These are phyloP conservation scores for Cytauxzoon felis DNA, from an alignment of 169 alveolate species.

Conservation along the genomic window DNA sequence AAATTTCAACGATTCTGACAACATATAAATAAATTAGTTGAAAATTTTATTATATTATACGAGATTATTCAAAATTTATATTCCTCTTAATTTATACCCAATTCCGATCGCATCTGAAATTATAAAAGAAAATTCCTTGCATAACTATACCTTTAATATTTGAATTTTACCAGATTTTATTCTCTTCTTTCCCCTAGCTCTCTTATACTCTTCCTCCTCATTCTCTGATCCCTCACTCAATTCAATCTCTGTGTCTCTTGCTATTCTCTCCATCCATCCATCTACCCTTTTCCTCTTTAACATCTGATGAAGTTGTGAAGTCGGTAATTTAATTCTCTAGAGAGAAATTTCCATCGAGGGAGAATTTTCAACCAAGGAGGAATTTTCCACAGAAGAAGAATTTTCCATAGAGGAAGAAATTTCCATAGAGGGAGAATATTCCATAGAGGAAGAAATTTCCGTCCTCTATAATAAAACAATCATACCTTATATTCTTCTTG, in stretches of 20 bases:
- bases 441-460: no score
- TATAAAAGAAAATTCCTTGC: not conserved
- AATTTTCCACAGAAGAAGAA: no score
- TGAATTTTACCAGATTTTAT: slow-evolving; percentile 37
- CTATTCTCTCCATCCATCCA: slow-evolving; percentile 46
- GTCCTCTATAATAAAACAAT: not conserved
- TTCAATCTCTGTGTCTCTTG: slow-evolving; percentile 48
- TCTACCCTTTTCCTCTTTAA: slow-evolving; percentile 30
- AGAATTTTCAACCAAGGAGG: no score
- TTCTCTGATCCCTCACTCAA: slow-evolving; percentile 50
- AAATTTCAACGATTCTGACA: not conserved
- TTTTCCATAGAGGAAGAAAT: no score
- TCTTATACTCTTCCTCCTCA: not conserved
- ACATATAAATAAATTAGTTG: not conserved
- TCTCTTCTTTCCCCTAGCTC: slow-evolving; percentile 24
- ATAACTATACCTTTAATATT: slow-evolving; percentile 24
- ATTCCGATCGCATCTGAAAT: slow-evolving; percentile 34
- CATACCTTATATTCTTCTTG: slow-evolving; percentile 49
- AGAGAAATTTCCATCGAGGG: no score
- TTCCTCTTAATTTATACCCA: slow-evolving; percentile 14
- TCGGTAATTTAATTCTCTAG: no score
- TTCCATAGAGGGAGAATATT: no score
- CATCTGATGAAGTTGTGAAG: slow-evolving; percentile 13
- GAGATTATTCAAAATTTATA: not conserved
- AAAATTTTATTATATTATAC: not conserved